A percentile compares a stretch with the other conserved stretches of the same genome.
These are phyloP conservation scores for Petunia hybrid DNA, from an alignment of 305 asterid species.

Conservation along the genomic window DNA sequence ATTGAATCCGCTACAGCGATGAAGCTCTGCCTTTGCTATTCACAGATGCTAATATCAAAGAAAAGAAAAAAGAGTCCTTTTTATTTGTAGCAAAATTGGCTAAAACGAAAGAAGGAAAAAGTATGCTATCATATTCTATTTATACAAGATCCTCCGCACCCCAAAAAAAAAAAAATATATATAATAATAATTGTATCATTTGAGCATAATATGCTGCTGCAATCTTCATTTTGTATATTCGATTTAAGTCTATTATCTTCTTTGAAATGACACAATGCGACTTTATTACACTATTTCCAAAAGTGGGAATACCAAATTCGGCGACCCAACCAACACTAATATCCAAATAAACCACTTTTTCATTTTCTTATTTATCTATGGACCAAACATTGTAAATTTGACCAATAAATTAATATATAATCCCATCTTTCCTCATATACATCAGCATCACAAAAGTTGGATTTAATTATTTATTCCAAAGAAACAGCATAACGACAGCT, in stretches of 20 bases:
- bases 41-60: background rate
- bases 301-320: constrained; percentile 31
- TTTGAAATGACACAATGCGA: background rate
- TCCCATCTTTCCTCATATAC: background rate
- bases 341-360: background rate
- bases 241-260: background rate
- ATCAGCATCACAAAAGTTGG: background rate
- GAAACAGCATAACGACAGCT: constrained; percentile 40
- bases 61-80: background rate
- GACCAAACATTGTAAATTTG: background rate
- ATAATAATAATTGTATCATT: background rate
- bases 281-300: constrained; percentile 28
- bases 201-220: background rate
- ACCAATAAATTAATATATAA: background rate
- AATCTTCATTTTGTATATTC: background rate
- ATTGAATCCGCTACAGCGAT: background rate
- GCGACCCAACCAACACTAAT: background rate
- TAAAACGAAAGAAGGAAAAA: background rate
- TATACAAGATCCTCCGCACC: background rate
- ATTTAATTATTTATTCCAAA: constrained; percentile 13
- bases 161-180: background rate
- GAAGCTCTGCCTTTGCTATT: no score
- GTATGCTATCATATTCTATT: background rate
- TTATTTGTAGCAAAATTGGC: background rate
- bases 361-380: background rate